Conservation (phyloP, 768 basidiomycete species). For the Phylloporus sp. region DNA sequence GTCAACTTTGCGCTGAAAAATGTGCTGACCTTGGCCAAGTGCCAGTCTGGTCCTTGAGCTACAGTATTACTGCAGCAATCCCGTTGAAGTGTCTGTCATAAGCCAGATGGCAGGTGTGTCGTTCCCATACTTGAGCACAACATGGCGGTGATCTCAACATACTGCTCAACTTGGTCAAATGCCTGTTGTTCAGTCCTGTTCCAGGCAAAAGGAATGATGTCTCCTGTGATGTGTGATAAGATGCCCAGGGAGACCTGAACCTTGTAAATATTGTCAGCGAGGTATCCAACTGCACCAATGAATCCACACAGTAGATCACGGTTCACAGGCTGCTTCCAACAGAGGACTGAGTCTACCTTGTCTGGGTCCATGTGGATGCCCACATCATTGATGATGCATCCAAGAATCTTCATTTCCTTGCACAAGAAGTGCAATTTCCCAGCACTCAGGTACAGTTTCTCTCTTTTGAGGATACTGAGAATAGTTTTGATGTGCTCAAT, state of each 20-base stretch:
- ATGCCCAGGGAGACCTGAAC: not conserved
- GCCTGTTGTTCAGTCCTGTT: not conserved
- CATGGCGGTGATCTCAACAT: not conserved
- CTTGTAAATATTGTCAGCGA: constrained; percentile 2
- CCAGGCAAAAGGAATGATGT: not conserved
- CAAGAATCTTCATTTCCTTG: constrained; percentile 31
- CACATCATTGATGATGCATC: constrained; percentile 33
- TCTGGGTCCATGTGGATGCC: constrained; percentile 43
- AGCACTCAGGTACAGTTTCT: constrained; percentile 36
- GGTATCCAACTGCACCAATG: not conserved
- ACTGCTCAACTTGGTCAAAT: not conserved
- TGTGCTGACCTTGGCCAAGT: not conserved
- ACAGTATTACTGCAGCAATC: not conserved
- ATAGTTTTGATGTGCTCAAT: constrained; percentile 29
- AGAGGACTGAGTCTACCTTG: constrained; percentile 37
- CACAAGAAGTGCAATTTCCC: constrained; percentile 34
- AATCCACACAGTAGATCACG: not conserved
- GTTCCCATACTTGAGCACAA: not conserved
- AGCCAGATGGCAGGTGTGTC: not conserved
- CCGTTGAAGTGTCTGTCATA: constrained; percentile 2
- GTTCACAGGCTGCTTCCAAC: constrained; percentile 1
- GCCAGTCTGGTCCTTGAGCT: not conserved
- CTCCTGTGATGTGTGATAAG: not conserved
- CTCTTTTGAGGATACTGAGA: constrained; percentile 30
- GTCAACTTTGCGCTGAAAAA: constrained; percentile 27